Evolutionary conservation across 2,329 filamentous ascomycete species (phyloP), one percentile per base, ranked within the genome.

Genomic region (Clarireedia hainanense): DNA sequence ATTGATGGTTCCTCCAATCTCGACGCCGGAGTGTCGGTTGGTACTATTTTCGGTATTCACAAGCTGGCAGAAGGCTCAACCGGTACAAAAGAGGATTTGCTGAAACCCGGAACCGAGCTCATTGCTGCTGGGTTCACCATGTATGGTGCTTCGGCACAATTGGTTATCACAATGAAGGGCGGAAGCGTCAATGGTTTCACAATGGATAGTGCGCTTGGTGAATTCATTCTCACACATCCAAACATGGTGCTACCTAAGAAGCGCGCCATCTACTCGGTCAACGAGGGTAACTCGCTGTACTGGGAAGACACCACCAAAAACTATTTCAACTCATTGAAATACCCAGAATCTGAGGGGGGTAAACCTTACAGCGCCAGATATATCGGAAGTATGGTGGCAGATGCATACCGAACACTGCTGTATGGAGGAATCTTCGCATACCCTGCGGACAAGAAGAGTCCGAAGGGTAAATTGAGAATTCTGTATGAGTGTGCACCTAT

Each of bases 371-470:
- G 88, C 69, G 81, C 92, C 14, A 82, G 94, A 66, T 99, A 99
- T 73, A 99, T 99, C 65, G 92, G 92, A 57, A 89, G 84, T 77
- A 99, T 99, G 94, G 94, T 99, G 57, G 94, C 94, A 45, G 94
- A 99, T 72, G 94, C 94, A 14, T 99, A 99, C 76, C 86, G 94
- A 49, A 99, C 94, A 14, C 75, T 99, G 61, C 75, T 97, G 57
- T 99, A 99, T 71, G 94, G 94, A 58, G 94, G 94, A 63, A 88
- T 99, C 69, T 99, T 99, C 72, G 94, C 94, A 46, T 99, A 99
- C 71, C 94, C 94, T 0, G 89, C 92, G 14, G 94, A 99, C 70
- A 95, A 91, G 79, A 97, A 99, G 85, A 95, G 88, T 69, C 90
- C 91, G 62, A 99, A 97, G 83, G 94, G 94, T 65, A 99, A 99